phyloP scores from a whole-genome alignment of 495 filamentous ascomycete species.

The Aspergillus steynii region DNA sequence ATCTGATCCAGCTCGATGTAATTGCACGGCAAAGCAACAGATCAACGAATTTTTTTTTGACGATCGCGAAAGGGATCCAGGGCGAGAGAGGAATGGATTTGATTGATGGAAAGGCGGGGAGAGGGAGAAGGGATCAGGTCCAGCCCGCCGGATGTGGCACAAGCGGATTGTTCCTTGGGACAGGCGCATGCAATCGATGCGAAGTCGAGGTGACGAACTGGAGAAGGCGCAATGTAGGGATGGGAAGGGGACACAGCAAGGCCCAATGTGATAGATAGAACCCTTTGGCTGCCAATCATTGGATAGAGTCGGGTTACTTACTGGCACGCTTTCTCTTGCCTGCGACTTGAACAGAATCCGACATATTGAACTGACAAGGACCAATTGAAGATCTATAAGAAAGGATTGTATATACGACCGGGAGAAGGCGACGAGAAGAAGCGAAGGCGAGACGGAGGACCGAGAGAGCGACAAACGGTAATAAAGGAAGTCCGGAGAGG shows the following conservation, averaged over 20 bases:
- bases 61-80: neutral
- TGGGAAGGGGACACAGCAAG: slow-evolving; percentile 5
- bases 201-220: too few relatives aligned
- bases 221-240: neutral
- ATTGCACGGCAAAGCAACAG: neutral
- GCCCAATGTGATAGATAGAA: slow-evolving; percentile 3
- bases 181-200: neutral
- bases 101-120: neutral
- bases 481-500: neutral
- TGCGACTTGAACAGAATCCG: slow-evolving; percentile 41
- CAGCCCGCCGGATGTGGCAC: neutral
- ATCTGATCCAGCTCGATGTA: neutral
- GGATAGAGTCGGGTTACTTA: slow-evolving; percentile 12
- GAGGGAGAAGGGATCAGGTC: neutral
- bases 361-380: slow-evolving; percentile 26
- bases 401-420: neutral
- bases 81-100: neutral
- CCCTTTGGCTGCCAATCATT: slow-evolving; percentile 14
- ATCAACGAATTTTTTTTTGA: neutral
- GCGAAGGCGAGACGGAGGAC: neutral
- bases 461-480: neutral
- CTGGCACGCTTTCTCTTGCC: slow-evolving; percentile 54
- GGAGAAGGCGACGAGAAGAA: neutral
- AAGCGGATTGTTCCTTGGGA: neutral
- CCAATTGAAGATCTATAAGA: slow-evolving; percentile 18